Conservation (phyloP, 1,284 basidiomycete genomes). For the Laetiporus sulphureus region DNA sequence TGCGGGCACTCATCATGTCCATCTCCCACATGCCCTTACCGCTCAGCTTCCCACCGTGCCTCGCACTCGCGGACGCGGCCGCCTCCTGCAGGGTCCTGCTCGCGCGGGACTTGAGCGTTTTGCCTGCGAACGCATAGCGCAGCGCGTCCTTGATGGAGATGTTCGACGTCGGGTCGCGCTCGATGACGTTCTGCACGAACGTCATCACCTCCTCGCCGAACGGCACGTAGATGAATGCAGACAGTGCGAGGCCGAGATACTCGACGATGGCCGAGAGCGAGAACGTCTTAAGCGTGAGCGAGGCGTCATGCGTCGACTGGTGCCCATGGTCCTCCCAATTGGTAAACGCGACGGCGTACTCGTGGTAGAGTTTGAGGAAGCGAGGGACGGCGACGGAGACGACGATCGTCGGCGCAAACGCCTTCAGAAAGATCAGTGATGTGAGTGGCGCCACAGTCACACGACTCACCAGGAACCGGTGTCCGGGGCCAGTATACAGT, state of each 20-base stretch:
- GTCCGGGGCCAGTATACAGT: constrained; percentile 83
- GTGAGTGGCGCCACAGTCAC: neutral
- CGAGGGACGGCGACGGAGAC: constrained; percentile 82
- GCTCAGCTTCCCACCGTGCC: constrained; percentile 7
- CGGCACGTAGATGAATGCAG: constrained; percentile 88
- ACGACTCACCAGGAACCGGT: constrained; percentile 61
- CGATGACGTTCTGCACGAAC: constrained; percentile 36
- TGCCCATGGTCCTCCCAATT: constrained; percentile 90
- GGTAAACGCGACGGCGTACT: constrained; percentile 67
- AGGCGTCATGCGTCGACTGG: constrained; percentile 68
- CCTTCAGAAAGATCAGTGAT: constrained; percentile 30
- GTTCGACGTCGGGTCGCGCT: constrained; percentile 6
- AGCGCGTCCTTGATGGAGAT: constrained; percentile 12
- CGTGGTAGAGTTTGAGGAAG: constrained; percentile 75
- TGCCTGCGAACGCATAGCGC: constrained; percentile 15
- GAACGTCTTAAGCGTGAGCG: constrained; percentile 90
- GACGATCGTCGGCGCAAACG: constrained; percentile 79
- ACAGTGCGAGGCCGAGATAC: constrained; percentile 80
- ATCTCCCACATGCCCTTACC: constrained; percentile 43
- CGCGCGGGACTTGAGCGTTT: constrained; percentile 8
- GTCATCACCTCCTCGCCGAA: constrained; percentile 82
- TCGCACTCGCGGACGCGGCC: neutral
- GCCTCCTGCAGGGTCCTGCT: neutral
- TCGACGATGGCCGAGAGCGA: constrained; percentile 84
- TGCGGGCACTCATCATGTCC: constrained; percentile 39